Percentiles rank a stretch among this genome's conserved stretches.
phyloP scores from a whole-genome alignment of 148 eudicot species.

The Hydrangea macrophylla region DNA sequence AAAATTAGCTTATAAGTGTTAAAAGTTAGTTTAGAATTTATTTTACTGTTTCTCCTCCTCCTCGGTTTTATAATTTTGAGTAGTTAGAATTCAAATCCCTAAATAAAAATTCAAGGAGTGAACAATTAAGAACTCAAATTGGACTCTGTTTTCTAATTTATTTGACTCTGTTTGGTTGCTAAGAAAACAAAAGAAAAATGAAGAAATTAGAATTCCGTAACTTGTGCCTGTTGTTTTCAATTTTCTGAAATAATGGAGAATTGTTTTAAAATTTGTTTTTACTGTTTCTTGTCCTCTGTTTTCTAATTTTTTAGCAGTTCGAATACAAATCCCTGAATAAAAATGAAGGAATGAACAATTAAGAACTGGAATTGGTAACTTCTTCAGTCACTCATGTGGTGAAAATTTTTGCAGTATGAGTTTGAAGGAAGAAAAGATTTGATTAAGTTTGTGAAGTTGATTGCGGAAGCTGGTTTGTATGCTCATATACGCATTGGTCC shows the following conservation, averaged over 20 bases:
- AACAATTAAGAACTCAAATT: too few relatives aligned
- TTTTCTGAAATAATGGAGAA: neutral
- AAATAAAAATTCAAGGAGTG: too few relatives aligned
- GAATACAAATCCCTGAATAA: neutral
- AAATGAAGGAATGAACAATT: neutral
- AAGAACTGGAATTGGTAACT: neutral
- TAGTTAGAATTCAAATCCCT: too few relatives aligned
- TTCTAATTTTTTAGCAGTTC: neutral
- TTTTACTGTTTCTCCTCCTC: too few relatives aligned
- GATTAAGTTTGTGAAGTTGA: conserved; percentile 77
- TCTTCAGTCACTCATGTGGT: neutral
- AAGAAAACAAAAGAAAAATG: neutral
- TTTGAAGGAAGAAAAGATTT: conserved; percentile 81
- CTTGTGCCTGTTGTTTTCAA: neutral
- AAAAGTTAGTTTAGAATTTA: too few relatives aligned
- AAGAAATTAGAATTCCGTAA: neutral
- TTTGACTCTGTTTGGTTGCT: neutral
- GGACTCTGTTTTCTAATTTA: too few relatives aligned
- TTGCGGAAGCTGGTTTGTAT: conserved; percentile 74
- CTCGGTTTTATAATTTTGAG: too few relatives aligned
- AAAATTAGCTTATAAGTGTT: too few relatives aligned
- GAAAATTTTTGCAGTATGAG: conserved; percentile 53
- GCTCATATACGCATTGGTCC: conserved; percentile 87
- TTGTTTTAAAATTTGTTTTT: neutral
- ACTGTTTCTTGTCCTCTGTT: neutral